phyloP scores from a whole-genome alignment of 805 yeast genomes.

The Hanseniaspora occidentalis region DNA sequence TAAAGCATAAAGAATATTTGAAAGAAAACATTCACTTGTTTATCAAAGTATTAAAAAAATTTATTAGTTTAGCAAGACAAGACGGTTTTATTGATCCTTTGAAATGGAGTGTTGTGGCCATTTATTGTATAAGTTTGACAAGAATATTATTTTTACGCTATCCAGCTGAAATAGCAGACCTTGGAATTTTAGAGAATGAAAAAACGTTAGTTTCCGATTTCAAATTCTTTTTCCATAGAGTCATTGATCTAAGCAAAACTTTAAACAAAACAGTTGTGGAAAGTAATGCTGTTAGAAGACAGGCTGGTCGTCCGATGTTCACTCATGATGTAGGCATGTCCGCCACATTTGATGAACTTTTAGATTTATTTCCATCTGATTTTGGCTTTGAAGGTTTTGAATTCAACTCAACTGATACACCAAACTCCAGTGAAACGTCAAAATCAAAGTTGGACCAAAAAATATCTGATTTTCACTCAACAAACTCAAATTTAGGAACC shows the following conservation, averaged over 20 bases:
- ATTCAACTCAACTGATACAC: neutral
- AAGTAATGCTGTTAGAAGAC: neutral
- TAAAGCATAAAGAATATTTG: slow-evolving; percentile 2
- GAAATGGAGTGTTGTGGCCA: slow-evolving; percentile 3
- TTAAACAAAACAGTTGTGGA: slow-evolving; percentile 1
- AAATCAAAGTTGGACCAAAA: neutral
- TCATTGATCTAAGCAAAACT: neutral
- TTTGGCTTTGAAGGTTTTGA: too few species aligned
- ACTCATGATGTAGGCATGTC: neutral
- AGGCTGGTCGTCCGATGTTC: slow-evolving; percentile 1
- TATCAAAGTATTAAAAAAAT: slow-evolving; percentile 1
- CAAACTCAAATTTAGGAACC: too few species aligned
- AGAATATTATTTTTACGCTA: slow-evolving; percentile 1
- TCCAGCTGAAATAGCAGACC: neutral
- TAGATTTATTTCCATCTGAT: neutral
- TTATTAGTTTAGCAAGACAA: neutral
- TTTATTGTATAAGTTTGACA: neutral
- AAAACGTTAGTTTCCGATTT: neutral
- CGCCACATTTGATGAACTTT: neutral
- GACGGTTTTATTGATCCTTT: slow-evolving; percentile 5
- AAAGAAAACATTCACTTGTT: slow-evolving; percentile 1
- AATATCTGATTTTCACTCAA: too few species aligned
- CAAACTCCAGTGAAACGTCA: neutral
- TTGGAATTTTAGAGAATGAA: neutral
- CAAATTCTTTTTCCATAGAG: slow-evolving; percentile 1